These are phyloP conservation scores for Cochlearia excelsa DNA, from an alignment of 345 rosid species.

Conservation along the genomic window DNA sequence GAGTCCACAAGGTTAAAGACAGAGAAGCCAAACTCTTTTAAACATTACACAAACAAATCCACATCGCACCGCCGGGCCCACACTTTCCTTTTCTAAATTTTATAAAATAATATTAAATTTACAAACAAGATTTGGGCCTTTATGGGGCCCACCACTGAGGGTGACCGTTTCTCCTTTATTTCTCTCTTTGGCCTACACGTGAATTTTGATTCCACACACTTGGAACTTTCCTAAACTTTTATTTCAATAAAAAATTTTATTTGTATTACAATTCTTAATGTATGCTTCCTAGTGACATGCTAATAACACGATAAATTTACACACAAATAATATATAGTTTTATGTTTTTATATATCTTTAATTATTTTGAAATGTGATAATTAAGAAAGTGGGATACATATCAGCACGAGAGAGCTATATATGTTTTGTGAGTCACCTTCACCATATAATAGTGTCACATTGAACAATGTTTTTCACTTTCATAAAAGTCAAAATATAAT, in stretches of 20 bases:
- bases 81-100: no score
- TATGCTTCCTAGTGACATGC: constrained; percentile 22
- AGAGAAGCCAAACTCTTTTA: constrained; percentile 18
- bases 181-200: constrained; percentile 25
- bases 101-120: no score
- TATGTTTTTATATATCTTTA: not conserved
- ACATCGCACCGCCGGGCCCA: constrained; percentile 33
- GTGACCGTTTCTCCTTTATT: constrained; percentile 20
- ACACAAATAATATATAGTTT: not conserved
- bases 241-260: not conserved
- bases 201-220: constrained; percentile 34
- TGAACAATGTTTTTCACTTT: constrained; percentile 9
- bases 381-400: constrained; percentile 28
- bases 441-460: constrained; percentile 13
- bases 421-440: constrained; percentile 28
- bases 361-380: not conserved
- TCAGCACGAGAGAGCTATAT: constrained; percentile 9
- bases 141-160: no score
- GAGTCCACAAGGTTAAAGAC: constrained; percentile 25
- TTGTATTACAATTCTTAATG: no score
- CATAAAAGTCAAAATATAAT: constrained; percentile 14
- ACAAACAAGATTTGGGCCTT: no score
- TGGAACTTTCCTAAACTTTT: constrained; percentile 35
- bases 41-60: constrained; percentile 29
- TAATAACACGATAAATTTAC: not conserved